Conservation (phyloP, 2,329 filamentous ascomycete species). For the Cladosporium austrohemisphaericum region DNA sequence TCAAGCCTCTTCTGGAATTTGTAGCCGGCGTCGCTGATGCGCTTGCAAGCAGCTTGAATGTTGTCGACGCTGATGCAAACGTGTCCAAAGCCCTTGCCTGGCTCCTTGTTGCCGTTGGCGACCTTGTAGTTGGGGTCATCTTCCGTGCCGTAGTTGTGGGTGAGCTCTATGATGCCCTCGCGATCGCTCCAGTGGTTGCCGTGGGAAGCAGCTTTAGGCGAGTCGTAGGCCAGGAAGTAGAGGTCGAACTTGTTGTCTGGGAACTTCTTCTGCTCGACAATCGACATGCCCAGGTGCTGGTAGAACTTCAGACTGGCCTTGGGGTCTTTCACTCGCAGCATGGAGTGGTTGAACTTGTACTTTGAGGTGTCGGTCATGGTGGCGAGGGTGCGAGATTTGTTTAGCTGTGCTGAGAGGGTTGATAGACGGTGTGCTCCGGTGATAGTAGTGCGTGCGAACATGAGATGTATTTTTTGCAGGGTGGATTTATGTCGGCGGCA, state of each 20-base stretch:
- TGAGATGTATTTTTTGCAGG: not conserved
- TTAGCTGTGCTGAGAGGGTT: conserved; percentile 20
- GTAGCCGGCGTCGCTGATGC: conserved; percentile 86
- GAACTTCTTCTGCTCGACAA: conserved; percentile 75
- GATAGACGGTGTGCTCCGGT: conserved; percentile 4
- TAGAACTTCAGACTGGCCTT: conserved; percentile 84
- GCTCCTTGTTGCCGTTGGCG: conserved; percentile 88
- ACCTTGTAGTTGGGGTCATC: conserved; percentile 74
- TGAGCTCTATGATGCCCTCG: conserved; percentile 74
- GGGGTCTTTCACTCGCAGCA: conserved; percentile 81
- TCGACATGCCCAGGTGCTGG: conserved; percentile 81
- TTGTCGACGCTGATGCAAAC: conserved; percentile 66
- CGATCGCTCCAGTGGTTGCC: conserved; percentile 75
- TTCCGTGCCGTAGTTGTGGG: conserved; percentile 84
- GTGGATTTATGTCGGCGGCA: conserved; percentile 2
- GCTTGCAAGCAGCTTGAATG: conserved; percentile 83
- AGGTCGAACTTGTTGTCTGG: conserved; percentile 90
- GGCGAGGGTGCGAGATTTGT: conserved; percentile 37
- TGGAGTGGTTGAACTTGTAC: conserved; percentile 64
- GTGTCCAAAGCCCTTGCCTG: conserved; percentile 77
- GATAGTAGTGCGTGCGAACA: conserved; percentile 1
- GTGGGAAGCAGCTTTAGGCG: conserved; percentile 67
- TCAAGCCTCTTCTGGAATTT: conserved; percentile 91
- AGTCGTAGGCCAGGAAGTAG: conserved; percentile 91
- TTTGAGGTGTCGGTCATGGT: conserved; percentile 58